Evolutionary conservation across 2,329 filamentous ascomycete species (phyloP).

Genomic region (Cytospora paraplurivora): DNA sequence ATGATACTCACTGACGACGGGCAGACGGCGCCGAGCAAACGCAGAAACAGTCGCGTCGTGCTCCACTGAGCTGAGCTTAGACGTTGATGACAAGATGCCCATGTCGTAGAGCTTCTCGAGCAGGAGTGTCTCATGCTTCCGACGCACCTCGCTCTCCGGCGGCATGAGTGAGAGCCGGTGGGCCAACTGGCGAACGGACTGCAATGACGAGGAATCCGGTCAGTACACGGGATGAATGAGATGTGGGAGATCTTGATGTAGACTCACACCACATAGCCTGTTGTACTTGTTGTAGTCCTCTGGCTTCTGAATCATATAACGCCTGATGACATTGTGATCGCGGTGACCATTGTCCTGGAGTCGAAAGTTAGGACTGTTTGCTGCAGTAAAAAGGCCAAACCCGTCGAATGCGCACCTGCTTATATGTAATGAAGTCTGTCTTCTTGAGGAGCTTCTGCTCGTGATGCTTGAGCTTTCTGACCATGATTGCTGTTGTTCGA

Average conservation of each 20-base stretch:
- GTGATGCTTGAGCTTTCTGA: slow-evolving; percentile 94
- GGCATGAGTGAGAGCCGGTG: slow-evolving; percentile 86
- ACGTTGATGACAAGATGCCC: slow-evolving; percentile 76
- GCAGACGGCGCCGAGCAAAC: slow-evolving; percentile 80
- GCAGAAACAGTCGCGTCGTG: slow-evolving; percentile 85
- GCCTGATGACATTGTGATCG: slow-evolving; percentile 74
- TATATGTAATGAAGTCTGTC: slow-evolving; percentile 94
- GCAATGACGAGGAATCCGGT: slow-evolving; percentile 33
- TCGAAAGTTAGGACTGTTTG: slow-evolving; percentile 6
- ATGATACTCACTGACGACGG: slow-evolving; percentile 64
- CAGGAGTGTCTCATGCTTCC: slow-evolving; percentile 82
- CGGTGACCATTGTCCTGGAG: slow-evolving; percentile 74
- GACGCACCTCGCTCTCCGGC: slow-evolving; percentile 72
- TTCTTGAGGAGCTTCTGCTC: slow-evolving; percentile 93
- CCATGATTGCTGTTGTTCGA: slow-evolving; percentile 60
- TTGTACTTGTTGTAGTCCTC: slow-evolving; percentile 77
- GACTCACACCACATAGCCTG: slow-evolving; percentile 66
- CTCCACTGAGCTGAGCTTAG: slow-evolving; percentile 83
- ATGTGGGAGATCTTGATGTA: not conserved
- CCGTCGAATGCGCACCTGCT: slow-evolving; percentile 48
- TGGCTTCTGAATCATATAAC: slow-evolving; percentile 89
- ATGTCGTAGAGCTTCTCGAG: slow-evolving; percentile 93
- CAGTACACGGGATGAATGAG: slow-evolving; percentile 30
- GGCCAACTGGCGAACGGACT: slow-evolving; percentile 86
- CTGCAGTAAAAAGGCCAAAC: not conserved